Conservation (phyloP, 306 rosid genomes). For the Crotalaria pallida region DNA sequence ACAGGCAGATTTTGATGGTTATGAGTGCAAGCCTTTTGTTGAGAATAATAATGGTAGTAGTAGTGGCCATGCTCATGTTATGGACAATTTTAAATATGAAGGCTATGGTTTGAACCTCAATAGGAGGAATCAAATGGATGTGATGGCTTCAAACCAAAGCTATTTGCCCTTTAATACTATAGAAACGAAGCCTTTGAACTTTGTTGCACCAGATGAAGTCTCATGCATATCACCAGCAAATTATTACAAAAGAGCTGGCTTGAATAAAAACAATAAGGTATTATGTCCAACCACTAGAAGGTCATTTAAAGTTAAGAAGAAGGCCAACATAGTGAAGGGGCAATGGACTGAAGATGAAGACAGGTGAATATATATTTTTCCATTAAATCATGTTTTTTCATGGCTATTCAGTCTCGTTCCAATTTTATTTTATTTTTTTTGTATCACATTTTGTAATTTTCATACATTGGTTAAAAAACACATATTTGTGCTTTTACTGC, state of each 20-base stretch:
- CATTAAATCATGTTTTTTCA: background rate
- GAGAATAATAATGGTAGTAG: constrained; percentile 28
- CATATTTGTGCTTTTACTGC: background rate
- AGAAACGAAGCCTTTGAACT: constrained; percentile 43
- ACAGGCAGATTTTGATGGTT: constrained; percentile 27
- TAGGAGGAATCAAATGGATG: constrained; percentile 34
- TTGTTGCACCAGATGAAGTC: constrained; percentile 58
- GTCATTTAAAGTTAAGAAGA: constrained; percentile 47
- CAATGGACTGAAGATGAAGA: constrained; percentile 93
- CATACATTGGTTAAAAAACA: background rate
- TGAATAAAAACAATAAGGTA: constrained; percentile 29
- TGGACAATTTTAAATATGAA: constrained; percentile 52
- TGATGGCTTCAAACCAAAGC: constrained; percentile 32
- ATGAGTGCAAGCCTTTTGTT: constrained; percentile 42
- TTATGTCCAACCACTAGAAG: constrained; percentile 34
- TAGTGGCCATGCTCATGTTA: constrained; percentile 32
- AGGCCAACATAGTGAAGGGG: constrained; percentile 64
- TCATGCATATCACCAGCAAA: constrained; percentile 52
- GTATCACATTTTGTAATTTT: background rate
- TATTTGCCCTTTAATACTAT: constrained; percentile 22
- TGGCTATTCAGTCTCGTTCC: background rate
- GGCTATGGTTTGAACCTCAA: constrained; percentile 38
- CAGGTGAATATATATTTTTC: constrained; percentile 39
- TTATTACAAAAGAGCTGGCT: constrained; percentile 33
- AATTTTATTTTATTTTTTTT: background rate